Evolutionary conservation across 768 basidiomycete genomes (phyloP).

Genomic region (Suillus hirtellus): DNA sequence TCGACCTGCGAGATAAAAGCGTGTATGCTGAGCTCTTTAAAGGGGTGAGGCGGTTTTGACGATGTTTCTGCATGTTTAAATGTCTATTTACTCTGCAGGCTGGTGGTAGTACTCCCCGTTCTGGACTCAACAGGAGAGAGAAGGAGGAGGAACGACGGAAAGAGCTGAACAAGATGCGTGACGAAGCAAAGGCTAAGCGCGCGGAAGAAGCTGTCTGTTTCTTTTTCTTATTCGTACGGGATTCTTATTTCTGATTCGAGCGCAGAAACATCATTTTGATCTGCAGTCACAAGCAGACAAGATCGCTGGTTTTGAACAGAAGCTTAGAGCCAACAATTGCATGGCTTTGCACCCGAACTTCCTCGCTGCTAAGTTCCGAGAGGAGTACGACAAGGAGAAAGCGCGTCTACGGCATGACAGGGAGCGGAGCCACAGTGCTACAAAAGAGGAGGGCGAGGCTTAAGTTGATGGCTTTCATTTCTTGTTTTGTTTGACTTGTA

Average conservation of each 20-base stretch:
- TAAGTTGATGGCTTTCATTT: constrained; percentile 21
- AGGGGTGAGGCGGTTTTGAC: constrained; percentile 38
- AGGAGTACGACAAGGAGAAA: constrained; percentile 46
- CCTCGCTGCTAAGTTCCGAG: constrained; percentile 57
- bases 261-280: constrained; percentile 52
- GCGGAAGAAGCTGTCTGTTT: constrained; percentile 52
- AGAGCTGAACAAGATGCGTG: constrained; percentile 68
- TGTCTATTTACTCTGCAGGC: constrained; percentile 29
- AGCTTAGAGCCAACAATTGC: constrained; percentile 47
- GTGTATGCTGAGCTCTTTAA: constrained; percentile 69
- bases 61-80: background rate
- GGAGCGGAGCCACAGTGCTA: constrained; percentile 27
- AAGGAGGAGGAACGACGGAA: constrained; percentile 69
- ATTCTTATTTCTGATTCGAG: constrained; percentile 15
- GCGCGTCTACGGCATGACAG: constrained; percentile 31
- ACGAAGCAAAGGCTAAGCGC: constrained; percentile 63
- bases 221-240: background rate
- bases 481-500: constrained; percentile 6
- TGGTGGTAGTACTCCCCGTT: constrained; percentile 45
- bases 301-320: constrained; percentile 63
- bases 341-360: constrained; percentile 62
- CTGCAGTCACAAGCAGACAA: constrained; percentile 61
- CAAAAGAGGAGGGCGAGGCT: constrained; percentile 33
- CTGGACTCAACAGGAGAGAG: constrained; percentile 42
- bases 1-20: constrained; percentile 61